Percentiles rank a stretch among this genome's conserved stretches.
Conservation (phyloP, 805 yeast species). For the Ogataea pignaliae region DNA sequence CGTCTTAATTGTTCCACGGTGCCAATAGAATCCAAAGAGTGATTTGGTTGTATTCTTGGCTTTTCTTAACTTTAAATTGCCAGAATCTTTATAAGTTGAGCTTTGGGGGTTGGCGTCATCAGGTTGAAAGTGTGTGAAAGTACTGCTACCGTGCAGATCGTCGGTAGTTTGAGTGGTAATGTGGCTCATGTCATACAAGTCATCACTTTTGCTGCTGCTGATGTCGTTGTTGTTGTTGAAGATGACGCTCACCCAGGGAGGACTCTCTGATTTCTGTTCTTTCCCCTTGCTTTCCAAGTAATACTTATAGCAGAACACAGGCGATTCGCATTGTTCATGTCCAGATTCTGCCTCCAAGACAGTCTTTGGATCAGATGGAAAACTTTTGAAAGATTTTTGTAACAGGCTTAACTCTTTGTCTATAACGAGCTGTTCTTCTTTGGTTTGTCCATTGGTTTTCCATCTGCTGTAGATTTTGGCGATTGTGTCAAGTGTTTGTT, state of each 20-base stretch:
- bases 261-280: slow-evolving; percentile 1
- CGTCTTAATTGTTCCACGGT: no score
- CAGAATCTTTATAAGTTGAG: no score
- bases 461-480: slow-evolving; percentile 10
- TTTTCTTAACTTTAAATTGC: no score
- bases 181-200: slow-evolving; percentile 4
- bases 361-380: not conserved
- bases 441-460: slow-evolving; percentile 13
- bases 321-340: not conserved
- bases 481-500: not conserved
- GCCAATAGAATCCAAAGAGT: no score
- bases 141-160: no score
- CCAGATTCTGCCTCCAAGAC: slow-evolving; percentile 2
- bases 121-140: no score
- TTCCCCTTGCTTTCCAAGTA: slow-evolving; percentile 9
- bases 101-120: no score
- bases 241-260: slow-evolving; percentile 10
- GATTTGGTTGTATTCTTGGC: no score
- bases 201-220: not conserved
- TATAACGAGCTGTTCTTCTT: slow-evolving; percentile 11
- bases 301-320: slow-evolving; percentile 11
- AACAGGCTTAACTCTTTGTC: slow-evolving; percentile 15
- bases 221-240: not conserved
- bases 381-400: slow-evolving; percentile 11
- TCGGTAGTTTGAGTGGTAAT: slow-evolving; percentile 1